Base-by-base conservation (phyloP, 2,329 filamentous ascomycete species). In the Spiromastix sp. region DNA sequence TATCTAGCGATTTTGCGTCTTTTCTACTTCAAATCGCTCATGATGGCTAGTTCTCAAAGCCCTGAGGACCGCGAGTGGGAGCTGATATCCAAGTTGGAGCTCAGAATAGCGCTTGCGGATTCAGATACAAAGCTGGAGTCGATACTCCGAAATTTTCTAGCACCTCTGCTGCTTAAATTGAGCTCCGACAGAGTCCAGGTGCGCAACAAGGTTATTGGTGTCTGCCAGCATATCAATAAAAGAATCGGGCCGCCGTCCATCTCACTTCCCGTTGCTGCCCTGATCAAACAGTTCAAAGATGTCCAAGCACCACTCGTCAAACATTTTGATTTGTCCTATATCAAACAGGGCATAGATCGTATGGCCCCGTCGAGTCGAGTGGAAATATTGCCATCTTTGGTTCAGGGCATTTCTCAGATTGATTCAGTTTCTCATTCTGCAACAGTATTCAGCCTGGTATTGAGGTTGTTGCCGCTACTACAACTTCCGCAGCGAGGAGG, bases 231-330 rank as follows among this genome's bases (percentile, higher is more conserved):
- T 61, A 63, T 84, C 59, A 82, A 79, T 51, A 77, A 76, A 12
- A 64, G 76, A 40, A 67, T 77, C 44, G 71, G 76, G 53, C 61
- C 71, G 45, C 68, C 67, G 38, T 67, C 70, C 6, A 77, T 95
- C 44, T 70, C 87, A 36, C 67, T 98, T 4, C 91, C 91, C 0
- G 86, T 96, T 9, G 72, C 76, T n/a, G 76, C 79, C 11, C 69
- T 98, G 12, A 60, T 96, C 36, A 80, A 86, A 47, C 91, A 96
- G 56, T 95, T 93, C 68, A 93, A 93, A 57, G 75, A 83, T 15
- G 76, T 75, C 24, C 68, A 77, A 25, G 80, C 79, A 9, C 67
- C 79, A 1, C 68, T 95, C 24, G 76, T 98, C 44, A 80, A 85
- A 43, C 84, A 93, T 54, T 82, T 95, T 48, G 87, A 96, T 59